Conservation (phyloP, 2,329 filamentous ascomycete genomes). For the Rugonectria rugulosa region DNA sequence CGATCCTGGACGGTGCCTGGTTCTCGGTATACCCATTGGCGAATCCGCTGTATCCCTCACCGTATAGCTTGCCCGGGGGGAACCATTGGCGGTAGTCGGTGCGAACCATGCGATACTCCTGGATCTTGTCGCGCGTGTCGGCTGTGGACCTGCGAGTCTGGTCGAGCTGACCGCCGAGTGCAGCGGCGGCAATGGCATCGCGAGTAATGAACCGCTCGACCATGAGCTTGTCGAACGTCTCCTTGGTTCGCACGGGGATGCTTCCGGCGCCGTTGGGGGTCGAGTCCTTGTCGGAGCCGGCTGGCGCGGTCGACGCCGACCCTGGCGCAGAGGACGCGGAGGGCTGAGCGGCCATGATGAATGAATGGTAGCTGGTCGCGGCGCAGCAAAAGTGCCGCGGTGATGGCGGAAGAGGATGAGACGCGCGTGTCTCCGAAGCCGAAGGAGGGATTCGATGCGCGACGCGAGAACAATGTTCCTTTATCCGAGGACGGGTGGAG, state of each 20-base stretch:
- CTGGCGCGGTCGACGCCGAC: constrained; percentile 42
- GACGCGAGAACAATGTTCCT: constrained; percentile 17
- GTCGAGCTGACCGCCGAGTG: constrained; percentile 59
- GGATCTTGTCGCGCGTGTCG: constrained; percentile 71
- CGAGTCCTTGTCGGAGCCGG: constrained; percentile 42
- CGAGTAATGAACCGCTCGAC: constrained; percentile 62
- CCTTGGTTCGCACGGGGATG: constrained; percentile 61
- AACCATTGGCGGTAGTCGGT: constrained; percentile 63
- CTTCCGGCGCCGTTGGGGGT: constrained; percentile 31
- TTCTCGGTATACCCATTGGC: constrained; percentile 86
- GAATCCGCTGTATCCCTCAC: constrained; percentile 84
- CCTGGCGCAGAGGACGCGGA: constrained; percentile 46
- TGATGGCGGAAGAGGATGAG: constrained; percentile 37
- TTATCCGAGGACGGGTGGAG: constrained; percentile 25
- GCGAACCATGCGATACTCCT: constrained; percentile 72
- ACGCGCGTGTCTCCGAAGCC: constrained; percentile 15
- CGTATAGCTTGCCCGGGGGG: constrained; percentile 66
- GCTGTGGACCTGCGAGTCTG: constrained; percentile 65
- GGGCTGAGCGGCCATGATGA: constrained; percentile 54
- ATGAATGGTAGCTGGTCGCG: constrained; percentile 36
- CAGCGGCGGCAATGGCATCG: constrained; percentile 62
- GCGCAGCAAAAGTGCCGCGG: constrained; percentile 48
- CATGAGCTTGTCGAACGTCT: constrained; percentile 61
- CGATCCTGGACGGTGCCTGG: constrained; percentile 70
- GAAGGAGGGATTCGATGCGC: constrained; percentile 22